phyloP scores from a whole-genome alignment of 2,329 filamentous ascomycete genomes.

The Corynespora cassiicola region DNA sequence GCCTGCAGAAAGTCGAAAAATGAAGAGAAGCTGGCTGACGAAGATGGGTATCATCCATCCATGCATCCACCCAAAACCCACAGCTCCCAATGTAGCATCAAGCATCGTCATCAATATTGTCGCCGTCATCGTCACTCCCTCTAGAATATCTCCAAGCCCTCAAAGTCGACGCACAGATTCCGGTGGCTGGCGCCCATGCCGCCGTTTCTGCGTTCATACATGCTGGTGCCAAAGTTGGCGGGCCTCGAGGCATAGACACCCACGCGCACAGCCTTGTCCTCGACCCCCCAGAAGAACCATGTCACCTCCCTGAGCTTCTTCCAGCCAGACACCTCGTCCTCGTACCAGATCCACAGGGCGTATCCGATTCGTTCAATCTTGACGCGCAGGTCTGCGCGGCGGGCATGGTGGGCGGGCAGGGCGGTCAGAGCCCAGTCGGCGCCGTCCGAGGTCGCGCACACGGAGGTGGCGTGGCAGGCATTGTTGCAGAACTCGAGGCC shows the following conservation, averaged over 20 bases:
- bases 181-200: conserved; percentile 30
- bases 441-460: conserved; percentile 63
- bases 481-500: conserved; percentile 64
- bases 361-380: conserved; percentile 64
- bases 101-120: neutral
- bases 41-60: no score
- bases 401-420: conserved; percentile 49
- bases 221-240: conserved; percentile 51
- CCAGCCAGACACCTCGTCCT: conserved; percentile 54
- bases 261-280: conserved; percentile 64
- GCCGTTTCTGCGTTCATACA: conserved; percentile 41
- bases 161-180: conserved; percentile 50
- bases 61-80: no score
- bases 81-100: neutral
- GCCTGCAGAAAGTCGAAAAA: no score
- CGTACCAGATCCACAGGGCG: conserved; percentile 65
- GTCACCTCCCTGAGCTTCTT: conserved; percentile 66
- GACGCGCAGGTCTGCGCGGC: conserved; percentile 58
- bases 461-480: conserved; percentile 61
- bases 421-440: conserved; percentile 64
- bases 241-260: conserved; percentile 66
- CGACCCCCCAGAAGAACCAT: conserved; percentile 67
- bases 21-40: no score
- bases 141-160: conserved; percentile 49
- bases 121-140: neutral